Evolutionary conservation across 1,284 basidiomycete genomes (phyloP).

Genomic region (Ustilago xerochloae): DNA sequence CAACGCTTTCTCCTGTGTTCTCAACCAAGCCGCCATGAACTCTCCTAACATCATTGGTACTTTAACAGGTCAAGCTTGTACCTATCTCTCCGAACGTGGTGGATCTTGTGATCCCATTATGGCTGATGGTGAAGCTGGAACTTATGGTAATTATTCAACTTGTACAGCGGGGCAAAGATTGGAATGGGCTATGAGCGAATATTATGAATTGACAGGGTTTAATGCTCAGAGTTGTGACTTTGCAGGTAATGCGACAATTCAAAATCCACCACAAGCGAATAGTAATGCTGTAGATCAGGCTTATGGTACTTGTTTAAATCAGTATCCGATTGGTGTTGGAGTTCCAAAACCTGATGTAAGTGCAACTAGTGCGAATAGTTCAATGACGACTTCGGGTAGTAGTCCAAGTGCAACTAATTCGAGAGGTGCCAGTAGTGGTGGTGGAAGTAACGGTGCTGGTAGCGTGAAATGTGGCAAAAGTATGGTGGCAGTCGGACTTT

Average conservation of each 20-base stretch:
- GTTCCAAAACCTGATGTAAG: conserved; percentile 14
- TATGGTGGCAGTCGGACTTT: no score
- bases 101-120: conserved; percentile 76
- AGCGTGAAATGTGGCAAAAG: no score
- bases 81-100: conserved; percentile 73
- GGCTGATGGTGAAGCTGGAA: conserved; percentile 78
- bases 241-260: conserved; percentile 83
- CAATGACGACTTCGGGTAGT: no score
- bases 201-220: conserved; percentile 77
- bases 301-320: conserved; percentile 78
- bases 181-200: conserved; percentile 80
- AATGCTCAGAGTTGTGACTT: conserved; percentile 77
- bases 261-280: conserved; percentile 72
- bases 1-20: conserved; percentile 77
- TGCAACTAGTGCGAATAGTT: background rate
- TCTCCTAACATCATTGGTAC: conserved; percentile 77
- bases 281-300: conserved; percentile 74
- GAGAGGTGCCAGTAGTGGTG: no score
- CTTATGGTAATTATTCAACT: conserved; percentile 79
- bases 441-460: no score
- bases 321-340: conserved; percentile 71
- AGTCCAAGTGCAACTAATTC: no score
- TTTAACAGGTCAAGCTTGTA: conserved; percentile 78
- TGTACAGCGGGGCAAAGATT: conserved; percentile 77
- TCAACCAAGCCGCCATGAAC: conserved; percentile 75